A percentile compares a stretch with the other conserved stretches of the same genome.
phyloP scores from a whole-genome alignment of 371 early-diverging fungal species.

The Mortierella sp. region DNA sequence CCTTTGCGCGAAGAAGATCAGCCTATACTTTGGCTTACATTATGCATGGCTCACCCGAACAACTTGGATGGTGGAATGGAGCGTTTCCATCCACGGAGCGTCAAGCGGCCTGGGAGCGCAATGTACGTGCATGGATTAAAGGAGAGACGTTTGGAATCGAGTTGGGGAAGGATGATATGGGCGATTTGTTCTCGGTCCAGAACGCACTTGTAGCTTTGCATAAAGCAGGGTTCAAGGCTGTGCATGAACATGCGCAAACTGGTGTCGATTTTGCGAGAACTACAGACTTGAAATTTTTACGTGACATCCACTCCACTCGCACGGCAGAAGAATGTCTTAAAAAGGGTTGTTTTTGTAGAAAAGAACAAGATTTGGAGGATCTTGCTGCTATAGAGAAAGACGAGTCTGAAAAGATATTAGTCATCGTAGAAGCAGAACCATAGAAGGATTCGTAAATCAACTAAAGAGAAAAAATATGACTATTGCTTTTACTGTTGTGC shows the following conservation, averaged over 20 bases:
- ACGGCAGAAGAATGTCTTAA: no score
- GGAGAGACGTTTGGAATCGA: slow-evolving; percentile 8
- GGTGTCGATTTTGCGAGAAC: no score
- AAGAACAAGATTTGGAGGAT: no score
- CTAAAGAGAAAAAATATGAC: no score
- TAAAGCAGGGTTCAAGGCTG: slow-evolving; percentile 21
- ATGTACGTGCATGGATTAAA: slow-evolving; percentile 20
- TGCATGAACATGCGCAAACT: not conserved
- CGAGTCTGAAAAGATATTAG: no score
- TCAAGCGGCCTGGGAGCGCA: slow-evolving; percentile 22
- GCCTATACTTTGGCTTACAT: slow-evolving; percentile 23
- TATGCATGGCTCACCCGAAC: slow-evolving; percentile 23
- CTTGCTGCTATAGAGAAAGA: no score
- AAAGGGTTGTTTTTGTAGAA: no score
- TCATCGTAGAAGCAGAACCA: no score
- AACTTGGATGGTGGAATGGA: slow-evolving; percentile 22
- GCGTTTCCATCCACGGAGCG: slow-evolving; percentile 21
- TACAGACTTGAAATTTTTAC: no score
- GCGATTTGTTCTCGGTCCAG: slow-evolving; percentile 18
- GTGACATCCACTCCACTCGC: no score
- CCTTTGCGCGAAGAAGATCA: slow-evolving; percentile 22
- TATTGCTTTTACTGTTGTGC: no score
- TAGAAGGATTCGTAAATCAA: no score
- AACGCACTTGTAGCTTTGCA: slow-evolving; percentile 18
- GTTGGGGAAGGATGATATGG: slow-evolving; percentile 18